A percentile compares a stretch with the other conserved stretches of the same genome.
Evolutionary conservation across 768 basidiomycete genomes (phyloP).

Genomic region (Pholiota microspora): DNA sequence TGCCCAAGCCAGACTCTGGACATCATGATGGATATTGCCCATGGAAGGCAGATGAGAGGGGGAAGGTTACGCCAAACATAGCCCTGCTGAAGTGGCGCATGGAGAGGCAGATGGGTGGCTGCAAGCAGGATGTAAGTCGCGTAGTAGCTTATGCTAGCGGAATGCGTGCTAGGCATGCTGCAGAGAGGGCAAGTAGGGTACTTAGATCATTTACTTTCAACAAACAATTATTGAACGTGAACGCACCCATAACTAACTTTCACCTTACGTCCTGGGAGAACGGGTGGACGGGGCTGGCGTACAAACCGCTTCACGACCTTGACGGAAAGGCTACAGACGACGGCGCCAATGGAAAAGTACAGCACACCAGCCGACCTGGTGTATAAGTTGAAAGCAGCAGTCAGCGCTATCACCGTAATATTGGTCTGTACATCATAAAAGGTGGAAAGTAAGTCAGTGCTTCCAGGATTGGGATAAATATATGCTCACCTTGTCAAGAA

Average conservation of each 20-base stretch:
- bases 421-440: constrained; percentile 46
- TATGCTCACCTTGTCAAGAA: constrained; percentile 38
- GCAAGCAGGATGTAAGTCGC: constrained; percentile 60
- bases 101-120: constrained; percentile 55
- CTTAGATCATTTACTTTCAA: background rate
- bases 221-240: background rate
- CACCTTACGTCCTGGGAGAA: constrained; percentile 28
- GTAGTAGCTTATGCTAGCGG: constrained; percentile 65
- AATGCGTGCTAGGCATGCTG: constrained; percentile 87
- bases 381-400: constrained; percentile 49
- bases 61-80: constrained; percentile 39
- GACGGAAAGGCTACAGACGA: constrained; percentile 53
- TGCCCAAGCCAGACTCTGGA: constrained; percentile 78
- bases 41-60: constrained; percentile 50
- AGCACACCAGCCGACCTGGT: constrained; percentile 61
- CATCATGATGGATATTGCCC: constrained; percentile 50
- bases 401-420: constrained; percentile 49
- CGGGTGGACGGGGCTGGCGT: constrained; percentile 61
- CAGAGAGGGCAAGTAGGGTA: background rate
- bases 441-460: background rate
- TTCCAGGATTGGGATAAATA: background rate
- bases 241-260: constrained; percentile 68
- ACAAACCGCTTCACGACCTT: constrained; percentile 61
- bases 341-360: constrained; percentile 60
- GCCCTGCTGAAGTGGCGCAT: constrained; percentile 46